These are phyloP conservation scores for Voacanga thouarsii DNA, from an alignment of 257 asterid genomes.

Conservation along the genomic window DNA sequence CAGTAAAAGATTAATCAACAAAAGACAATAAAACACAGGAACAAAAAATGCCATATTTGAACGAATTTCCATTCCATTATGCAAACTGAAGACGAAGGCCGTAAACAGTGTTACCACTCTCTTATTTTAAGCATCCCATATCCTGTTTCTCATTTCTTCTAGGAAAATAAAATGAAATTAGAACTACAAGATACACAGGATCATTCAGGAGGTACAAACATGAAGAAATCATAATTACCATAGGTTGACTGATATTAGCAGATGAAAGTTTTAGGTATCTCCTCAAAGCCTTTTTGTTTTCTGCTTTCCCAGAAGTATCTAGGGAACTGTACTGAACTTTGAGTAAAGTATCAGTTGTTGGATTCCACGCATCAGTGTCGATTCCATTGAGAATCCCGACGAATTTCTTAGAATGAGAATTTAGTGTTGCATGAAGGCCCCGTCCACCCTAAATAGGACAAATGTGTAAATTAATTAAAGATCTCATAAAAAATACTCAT, in stretches of 20 bases:
- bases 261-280: slow-evolving; percentile 64
- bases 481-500: neutral
- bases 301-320: slow-evolving; percentile 71
- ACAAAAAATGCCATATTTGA: neutral
- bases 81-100: neutral
- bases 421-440: slow-evolving; percentile 74
- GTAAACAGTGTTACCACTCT: neutral
- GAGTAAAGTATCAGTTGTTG: slow-evolving; percentile 73
- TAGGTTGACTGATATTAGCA: slow-evolving; percentile 52
- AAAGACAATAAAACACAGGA: neutral
- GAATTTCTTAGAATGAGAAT: slow-evolving; percentile 73
- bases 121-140: neutral
- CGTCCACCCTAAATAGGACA: slow-evolving; percentile 69
- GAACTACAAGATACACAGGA: neutral
- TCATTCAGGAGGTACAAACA: neutral
- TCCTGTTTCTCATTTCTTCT: neutral
- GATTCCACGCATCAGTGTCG: slow-evolving; percentile 93
- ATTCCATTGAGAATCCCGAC: slow-evolving; percentile 93
- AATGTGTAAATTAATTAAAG: slow-evolving; percentile 5
- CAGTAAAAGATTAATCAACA: neutral
- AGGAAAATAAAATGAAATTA: neutral
- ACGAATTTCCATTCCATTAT: neutral
- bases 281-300: slow-evolving; percentile 80
- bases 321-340: slow-evolving; percentile 68
- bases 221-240: slow-evolving; percentile 48